Conservation (phyloP, 1,284 basidiomycete genomes). For the Cutaneotrichosporon cavernicola region DNA sequence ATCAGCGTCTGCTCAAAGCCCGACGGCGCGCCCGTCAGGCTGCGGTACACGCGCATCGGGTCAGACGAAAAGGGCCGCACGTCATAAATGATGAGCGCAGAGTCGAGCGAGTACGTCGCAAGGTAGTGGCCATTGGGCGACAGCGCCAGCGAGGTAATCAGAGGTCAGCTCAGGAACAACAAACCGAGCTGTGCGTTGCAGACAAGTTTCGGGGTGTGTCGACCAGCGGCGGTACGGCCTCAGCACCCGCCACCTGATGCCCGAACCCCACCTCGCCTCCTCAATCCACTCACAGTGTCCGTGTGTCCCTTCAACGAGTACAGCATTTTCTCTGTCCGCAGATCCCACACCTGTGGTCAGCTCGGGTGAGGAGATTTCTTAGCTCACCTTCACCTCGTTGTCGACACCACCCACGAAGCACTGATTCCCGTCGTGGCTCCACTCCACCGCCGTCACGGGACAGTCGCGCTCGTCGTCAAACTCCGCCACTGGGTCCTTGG, state of each 20-base stretch:
- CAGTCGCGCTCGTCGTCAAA: conserved; percentile 71
- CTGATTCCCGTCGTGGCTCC: conserved; percentile 81
- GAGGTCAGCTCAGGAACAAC: conserved; percentile 2
- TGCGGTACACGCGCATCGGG: conserved; percentile 73
- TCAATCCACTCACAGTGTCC: conserved; percentile 65
- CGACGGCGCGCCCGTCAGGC: conserved; percentile 77
- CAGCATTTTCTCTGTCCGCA: conserved; percentile 74
- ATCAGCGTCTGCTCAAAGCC: conserved; percentile 84
- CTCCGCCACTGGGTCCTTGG: conserved; percentile 71
- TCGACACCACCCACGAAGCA: conserved; percentile 87
- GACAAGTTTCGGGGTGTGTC: neutral
- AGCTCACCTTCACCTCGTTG: conserved; percentile 84
- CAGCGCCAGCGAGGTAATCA: conserved; percentile 73
- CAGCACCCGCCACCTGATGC: neutral
- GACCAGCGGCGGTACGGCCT: too few relatives aligned
- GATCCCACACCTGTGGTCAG: conserved; percentile 69
- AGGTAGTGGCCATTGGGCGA: conserved; percentile 82
- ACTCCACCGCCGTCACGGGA: conserved; percentile 87
- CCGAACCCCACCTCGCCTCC: neutral
- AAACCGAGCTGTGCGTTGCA: neutral
- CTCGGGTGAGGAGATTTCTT: too few relatives aligned
- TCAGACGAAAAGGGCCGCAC: conserved; percentile 84
- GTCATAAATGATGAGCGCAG: conserved; percentile 81
- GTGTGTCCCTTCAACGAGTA: conserved; percentile 75
- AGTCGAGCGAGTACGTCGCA: conserved; percentile 83